Base-by-base conservation (phyloP, 108 stramenopile species). In the Mediolabrus comicus region DNA sequence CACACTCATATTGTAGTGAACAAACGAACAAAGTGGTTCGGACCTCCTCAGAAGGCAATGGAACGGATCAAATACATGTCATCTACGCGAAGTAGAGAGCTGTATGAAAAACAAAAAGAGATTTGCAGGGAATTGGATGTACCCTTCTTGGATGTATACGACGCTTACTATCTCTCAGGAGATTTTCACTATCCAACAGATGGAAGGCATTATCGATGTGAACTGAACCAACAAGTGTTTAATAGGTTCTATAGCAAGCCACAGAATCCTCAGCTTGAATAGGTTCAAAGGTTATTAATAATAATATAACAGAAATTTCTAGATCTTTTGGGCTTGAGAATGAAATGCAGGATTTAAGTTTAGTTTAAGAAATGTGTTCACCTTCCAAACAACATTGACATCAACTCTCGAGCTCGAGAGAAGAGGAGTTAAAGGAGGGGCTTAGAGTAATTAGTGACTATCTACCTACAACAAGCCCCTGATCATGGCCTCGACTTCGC, bases 121-220 rank as follows among this genome's bases (percentile, higher is more conserved):
- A 14, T 73, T 25, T 73, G 72, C 71, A 27, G 55, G 53, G 72
- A 72, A 52, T 52, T 77, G 11, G 35, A 55, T 13, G 26, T 75
- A 24, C 73, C 67, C 16, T 14, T 69, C 11, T 46, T 81, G 51
- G 75, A 81, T 66, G 0, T 76, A 25, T 76, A 66, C 58, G 70
- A 76, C 16, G 74, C 80, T 19, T 69, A 69, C 22, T 72, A 75
- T 36, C 49, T 81, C 61, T 81, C 80, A 16, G 69, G 74, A 26
- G 74, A 72, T 49, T 30, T 36, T 49, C 38, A 66, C 17, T 81
- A 60, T 65, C 74, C 70, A 2, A 49, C 49, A 9, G 80, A 81
- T 60, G 80, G 80, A 8, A 53, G 74, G 12, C 80, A 81, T 53
- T 81, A 76, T 35, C 69, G 63, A 39, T 59, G 69, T 3, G 75